Base-by-base conservation (phyloP, 768 basidiomycete genomes). In the Suillus subaureus region DNA sequence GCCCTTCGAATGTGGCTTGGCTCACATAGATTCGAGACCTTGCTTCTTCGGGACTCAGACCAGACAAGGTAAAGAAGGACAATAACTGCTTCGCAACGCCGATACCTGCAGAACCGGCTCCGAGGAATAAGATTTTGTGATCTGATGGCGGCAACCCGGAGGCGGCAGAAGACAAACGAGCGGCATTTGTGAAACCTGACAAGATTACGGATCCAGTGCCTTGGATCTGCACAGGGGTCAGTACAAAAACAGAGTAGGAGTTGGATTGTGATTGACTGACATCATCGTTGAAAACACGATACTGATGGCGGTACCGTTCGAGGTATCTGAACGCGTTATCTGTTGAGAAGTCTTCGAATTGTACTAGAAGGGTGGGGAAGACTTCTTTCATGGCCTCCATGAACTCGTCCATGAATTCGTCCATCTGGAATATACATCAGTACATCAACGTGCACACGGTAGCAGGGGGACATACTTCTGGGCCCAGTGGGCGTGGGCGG, bases 271-370 rank as follows among this genome's bases (percentile, higher is more conserved):
- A 57, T 31, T 52, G 61, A 77, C 87, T 68, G 61, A 91, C 89
- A 76, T 92, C 90, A 70, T 92, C 90, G 70, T 90, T 91, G 80
- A 90, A 90, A 64, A 86, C 84, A 63, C 82, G 81, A 73, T 88
- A 86, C 55, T 80, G 79, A 51, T 82, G 71, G 60, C 86, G 82
- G 78, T 87, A 90, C 68, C 83, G 79, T 45, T 87, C 86, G 40
- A 93, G 83, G 75, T 90, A 90, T 56, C 84, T 80, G 81, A 92
- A 93, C 3, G 91, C 92, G 61, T 90, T 89, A 72, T 92, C 88
- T 2, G 90, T 91, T 61, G 89, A 89, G 73, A 91, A 93, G 72
- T 93, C 87, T 68, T 89, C 89, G 67, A 89, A 91, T 65, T 92
- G 90, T n/a, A 92, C 84, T 68, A 91, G 78, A 58, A 89, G 77